Base-by-base conservation (phyloP, 768 basidiomycete genomes). In the Kwoniella mangroviensis region DNA sequence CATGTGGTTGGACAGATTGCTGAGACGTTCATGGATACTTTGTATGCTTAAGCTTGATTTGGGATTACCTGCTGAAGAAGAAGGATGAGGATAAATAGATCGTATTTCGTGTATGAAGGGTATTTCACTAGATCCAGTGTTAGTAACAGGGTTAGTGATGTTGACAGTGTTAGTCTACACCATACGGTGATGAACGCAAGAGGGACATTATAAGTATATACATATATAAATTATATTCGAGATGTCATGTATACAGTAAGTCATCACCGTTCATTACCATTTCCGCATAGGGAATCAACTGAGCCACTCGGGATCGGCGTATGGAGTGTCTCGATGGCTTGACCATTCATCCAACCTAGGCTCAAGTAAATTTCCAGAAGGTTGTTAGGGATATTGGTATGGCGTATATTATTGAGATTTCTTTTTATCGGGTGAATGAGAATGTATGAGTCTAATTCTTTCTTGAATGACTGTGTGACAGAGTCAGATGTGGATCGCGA, bases 1-100 rank as follows among this genome's bases (percentile, higher is more conserved):
- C 87, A 88, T 24, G 88, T 96, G 84, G 90, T 94, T 22, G 88
- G 88, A 6, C 86, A 91, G 74, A 81, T 94, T 43, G 92, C 92
- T 21, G 88, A 89, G n/a, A 87, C 88, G 21, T 94, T 91, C 84
- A 83, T 95, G 80, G 92, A 94, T 82, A 86, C 91, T 62, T 71
- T 94, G 75, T 94, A 93, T 85, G 79, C 34, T 34, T 34, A 34
- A 34, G 9, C 9, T 6, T 34, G 34, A 5, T 34, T 34, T 34
- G 34, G 4, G 34, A 7, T 34, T 34, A 34, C 34, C 34, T 34
- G 34, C 34, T 34, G 34, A 34, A 7, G 34, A 34, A 24, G 61
- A 24, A 11, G 49, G 41, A 45, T 61, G 34, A 22, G n/a, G 41
- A 61, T 21, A 40, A n/a, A 19, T n/a, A 61, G 58, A 34, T 34